phyloP scores from a whole-genome alignment of 345 rosid genomes.

The Eucalyptus curtisii region DNA sequence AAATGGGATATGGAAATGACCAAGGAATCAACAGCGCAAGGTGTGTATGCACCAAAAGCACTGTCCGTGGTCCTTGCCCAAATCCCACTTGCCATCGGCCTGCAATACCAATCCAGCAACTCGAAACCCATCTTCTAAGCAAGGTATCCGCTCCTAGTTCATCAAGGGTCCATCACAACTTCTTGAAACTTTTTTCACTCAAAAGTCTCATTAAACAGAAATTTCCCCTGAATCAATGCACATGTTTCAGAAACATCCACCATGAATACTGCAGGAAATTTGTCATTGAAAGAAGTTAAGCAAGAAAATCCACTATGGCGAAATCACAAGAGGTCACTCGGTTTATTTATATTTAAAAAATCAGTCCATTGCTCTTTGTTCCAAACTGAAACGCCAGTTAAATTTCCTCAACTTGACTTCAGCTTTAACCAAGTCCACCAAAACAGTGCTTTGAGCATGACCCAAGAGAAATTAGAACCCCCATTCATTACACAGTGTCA shows the following conservation, averaged over 20 bases:
- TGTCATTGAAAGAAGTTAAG: not conserved
- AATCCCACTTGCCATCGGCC: conserved; percentile 48
- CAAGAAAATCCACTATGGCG: not conserved
- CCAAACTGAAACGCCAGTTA: not conserved
- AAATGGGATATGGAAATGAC: conserved; percentile 59
- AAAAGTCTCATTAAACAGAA: not conserved
- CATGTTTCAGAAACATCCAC: not conserved
- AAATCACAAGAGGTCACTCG: not conserved
- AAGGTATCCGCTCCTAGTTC: not conserved
- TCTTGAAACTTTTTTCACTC: not conserved
- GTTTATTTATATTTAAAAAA: not conserved
- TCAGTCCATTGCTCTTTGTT: not conserved
- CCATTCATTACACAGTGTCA: not conserved
- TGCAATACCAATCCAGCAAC: conserved; percentile 72
- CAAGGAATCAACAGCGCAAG: conserved; percentile 58
- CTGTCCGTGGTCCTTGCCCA: conserved; percentile 49
- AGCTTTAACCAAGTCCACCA: not conserved
- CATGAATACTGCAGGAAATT: not conserved
- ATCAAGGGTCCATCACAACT: not conserved
- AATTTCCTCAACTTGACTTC: not conserved
- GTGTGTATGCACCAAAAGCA: conserved; percentile 67
- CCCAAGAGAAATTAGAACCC: not conserved
- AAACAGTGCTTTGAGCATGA: not conserved
- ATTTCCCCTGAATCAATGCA: not conserved
- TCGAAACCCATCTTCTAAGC: conserved; percentile 37